phyloP scores from a whole-genome alignment of 1,284 basidiomycete genomes.

The Cutaneotrichosporon cavernicola region DNA sequence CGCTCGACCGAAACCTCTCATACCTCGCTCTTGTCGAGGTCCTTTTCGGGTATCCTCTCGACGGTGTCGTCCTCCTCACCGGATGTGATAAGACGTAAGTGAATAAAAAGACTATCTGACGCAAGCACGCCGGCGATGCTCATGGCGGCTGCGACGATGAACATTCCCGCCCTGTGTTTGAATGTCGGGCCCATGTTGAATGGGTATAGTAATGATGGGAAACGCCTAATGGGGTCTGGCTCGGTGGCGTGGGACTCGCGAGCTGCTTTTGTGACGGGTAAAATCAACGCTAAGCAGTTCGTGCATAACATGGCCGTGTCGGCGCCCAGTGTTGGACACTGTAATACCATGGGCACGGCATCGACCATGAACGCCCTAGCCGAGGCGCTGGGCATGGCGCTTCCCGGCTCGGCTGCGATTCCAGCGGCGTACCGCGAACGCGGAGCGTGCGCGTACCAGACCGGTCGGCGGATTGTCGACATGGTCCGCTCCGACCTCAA shows the following conservation, averaged over 20 bases:
- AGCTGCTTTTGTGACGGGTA: constrained; percentile 38
- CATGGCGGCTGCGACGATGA: constrained; percentile 45
- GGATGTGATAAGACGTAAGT: constrained; percentile 62
- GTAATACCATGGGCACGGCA: constrained; percentile 53
- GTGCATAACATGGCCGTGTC: constrained; percentile 44
- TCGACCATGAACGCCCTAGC: constrained; percentile 81
- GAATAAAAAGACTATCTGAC: not conserved
- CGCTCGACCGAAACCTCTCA: constrained; percentile 49
- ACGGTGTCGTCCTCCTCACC: constrained; percentile 51
- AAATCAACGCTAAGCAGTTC: constrained; percentile 47
- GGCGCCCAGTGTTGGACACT: constrained; percentile 47
- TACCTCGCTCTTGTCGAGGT: constrained; percentile 52
- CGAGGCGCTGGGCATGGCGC: constrained; percentile 86
- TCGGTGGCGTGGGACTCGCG: constrained; percentile 50
- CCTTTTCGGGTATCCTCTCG: constrained; percentile 50
- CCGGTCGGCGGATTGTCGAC: constrained; percentile 76
- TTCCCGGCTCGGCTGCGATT: constrained; percentile 82
- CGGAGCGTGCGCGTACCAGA: constrained; percentile 61
- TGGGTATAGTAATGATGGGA: constrained; percentile 46
- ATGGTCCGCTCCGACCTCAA: constrained; percentile 83
- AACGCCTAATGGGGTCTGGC: constrained; percentile 48
- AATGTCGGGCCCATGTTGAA: constrained; percentile 52
- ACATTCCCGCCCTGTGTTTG: constrained; percentile 48
- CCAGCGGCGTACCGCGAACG: constrained; percentile 61
- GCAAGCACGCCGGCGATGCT: constrained; percentile 45